A percentile compares a stretch with the other conserved stretches of the same genome.
Conservation (phyloP, 2,329 filamentous ascomycete species). For the Stagonosporopsis cucurbitacearum region DNA sequence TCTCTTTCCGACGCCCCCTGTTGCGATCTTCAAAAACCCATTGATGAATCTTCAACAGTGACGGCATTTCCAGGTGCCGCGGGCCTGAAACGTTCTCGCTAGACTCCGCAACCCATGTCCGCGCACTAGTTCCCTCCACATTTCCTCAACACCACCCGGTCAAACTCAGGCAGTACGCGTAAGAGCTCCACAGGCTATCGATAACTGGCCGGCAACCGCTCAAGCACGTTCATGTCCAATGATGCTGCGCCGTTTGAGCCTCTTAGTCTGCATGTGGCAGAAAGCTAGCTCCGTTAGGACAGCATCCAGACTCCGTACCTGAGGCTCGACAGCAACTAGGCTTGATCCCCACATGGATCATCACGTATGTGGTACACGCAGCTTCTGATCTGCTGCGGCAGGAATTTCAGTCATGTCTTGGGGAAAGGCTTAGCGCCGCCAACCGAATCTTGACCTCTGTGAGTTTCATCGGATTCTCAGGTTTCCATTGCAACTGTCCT, state of each 20-base stretch:
- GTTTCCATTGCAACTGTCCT: constrained; percentile 16
- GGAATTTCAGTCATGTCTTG: constrained; percentile 22
- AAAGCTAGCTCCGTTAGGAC: constrained; percentile 16
- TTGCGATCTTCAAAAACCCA: background rate
- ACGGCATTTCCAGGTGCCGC: constrained; percentile 17
- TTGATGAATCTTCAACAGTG: constrained; percentile 5
- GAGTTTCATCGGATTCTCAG: constrained; percentile 22
- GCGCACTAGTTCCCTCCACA: constrained; percentile 35
- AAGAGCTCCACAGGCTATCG: constrained; percentile 34
- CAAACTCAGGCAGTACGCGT: constrained; percentile 42
- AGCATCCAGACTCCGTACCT: constrained; percentile 15
- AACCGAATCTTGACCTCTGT: constrained; percentile 16
- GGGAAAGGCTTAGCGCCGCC: constrained; percentile 20
- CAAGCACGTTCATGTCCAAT: constrained; percentile 30
- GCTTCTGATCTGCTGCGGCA: constrained; percentile 19
- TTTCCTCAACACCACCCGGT: constrained; percentile 32
- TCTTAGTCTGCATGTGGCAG: constrained; percentile 16
- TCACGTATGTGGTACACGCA: constrained; percentile 22
- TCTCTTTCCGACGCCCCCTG: background rate
- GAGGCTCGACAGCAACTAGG: constrained; percentile 17
- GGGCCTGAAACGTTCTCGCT: constrained; percentile 32
- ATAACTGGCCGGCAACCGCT: constrained; percentile 22
- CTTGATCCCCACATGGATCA: constrained; percentile 19
- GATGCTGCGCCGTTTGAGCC: constrained; percentile 11
- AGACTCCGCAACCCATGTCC: constrained; percentile 26